These are phyloP conservation scores for Chrysanthemum lavandulifolium DNA, from an alignment of 129 eudicot species.

Conservation along the genomic window DNA sequence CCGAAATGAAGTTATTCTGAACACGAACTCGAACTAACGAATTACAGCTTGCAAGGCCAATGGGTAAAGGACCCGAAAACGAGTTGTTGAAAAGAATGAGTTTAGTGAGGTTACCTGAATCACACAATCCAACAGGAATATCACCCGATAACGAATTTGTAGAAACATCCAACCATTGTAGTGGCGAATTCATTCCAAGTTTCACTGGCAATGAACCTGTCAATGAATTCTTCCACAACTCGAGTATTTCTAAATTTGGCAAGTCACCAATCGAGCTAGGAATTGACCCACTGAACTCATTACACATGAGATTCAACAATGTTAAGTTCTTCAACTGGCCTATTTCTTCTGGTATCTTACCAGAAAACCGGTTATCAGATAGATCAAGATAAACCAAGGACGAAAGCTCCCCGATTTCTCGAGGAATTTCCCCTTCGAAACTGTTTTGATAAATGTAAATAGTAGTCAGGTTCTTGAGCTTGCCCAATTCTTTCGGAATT, in stretches of 20 bases:
- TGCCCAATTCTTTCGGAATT: constrained; percentile 71
- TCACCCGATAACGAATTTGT: constrained; percentile 71
- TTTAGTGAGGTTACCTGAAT: constrained; percentile 73
- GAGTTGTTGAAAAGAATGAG: constrained; percentile 81
- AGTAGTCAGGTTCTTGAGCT: constrained; percentile 59
- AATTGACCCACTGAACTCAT: constrained; percentile 57
- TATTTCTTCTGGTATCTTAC: constrained; percentile 67
- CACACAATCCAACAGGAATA: constrained; percentile 67
- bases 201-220: constrained; percentile 63
- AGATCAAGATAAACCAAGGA: constrained; percentile 62
- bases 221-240: constrained; percentile 72
- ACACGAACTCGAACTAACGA: constrained; percentile 69
- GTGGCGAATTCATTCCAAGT: constrained; percentile 67
- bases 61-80: constrained; percentile 75
- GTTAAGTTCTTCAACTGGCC: constrained; percentile 55
- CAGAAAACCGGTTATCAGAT: constrained; percentile 66
- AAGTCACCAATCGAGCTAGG: constrained; percentile 66
- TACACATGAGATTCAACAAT: constrained; percentile 78
- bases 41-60: constrained; percentile 62
- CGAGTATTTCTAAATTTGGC: constrained; percentile 59
- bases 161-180: constrained; percentile 79
- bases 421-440: constrained; percentile 62
- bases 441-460: constrained; percentile 66
- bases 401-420: constrained; percentile 51
- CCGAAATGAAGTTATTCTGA: constrained; percentile 60